phyloP scores from a whole-genome alignment of 148 eudicot genomes.

The Arbutus unedo region DNA sequence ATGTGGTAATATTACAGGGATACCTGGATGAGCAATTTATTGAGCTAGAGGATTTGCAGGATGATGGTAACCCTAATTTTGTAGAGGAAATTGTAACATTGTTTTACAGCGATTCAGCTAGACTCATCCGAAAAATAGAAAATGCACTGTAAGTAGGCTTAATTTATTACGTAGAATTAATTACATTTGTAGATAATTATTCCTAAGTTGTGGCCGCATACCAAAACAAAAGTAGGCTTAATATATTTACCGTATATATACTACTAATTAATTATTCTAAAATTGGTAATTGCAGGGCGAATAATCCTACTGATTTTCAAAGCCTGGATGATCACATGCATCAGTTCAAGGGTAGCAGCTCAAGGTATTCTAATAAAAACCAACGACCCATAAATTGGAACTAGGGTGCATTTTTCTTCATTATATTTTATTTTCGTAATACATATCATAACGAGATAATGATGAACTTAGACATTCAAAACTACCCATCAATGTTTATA shows the following conservation, averaged over 20 bases:
- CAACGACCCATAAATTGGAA: too few relatives aligned
- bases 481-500: too few relatives aligned
- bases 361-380: conserved; percentile 44
- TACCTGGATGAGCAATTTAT: conserved; percentile 3
- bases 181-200: too few relatives aligned
- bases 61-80: conserved; percentile 30
- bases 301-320: conserved; percentile 48
- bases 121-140: conserved; percentile 58
- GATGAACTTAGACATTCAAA: too few relatives aligned
- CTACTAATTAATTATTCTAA: too few relatives aligned
- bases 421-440: too few relatives aligned
- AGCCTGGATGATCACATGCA: conserved; percentile 77
- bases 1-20: neutral
- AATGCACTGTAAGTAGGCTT: conserved; percentile 49
- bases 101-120: conserved; percentile 58
- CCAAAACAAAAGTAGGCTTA: too few relatives aligned
- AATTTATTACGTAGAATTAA: too few relatives aligned
- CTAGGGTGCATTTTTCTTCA: too few relatives aligned
- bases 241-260: too few relatives aligned
- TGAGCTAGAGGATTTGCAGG: neutral
- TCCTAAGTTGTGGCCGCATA: too few relatives aligned
- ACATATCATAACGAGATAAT: too few relatives aligned
- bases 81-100: conserved; percentile 70
- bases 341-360: conserved; percentile 80
- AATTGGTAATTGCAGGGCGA: conserved; percentile 35